Percentiles rank a stretch among this genome's conserved stretches.
These are phyloP conservation scores for Mortierella sp. DNA, from an alignment of 371 early-diverging fungal species.

Conservation along the genomic window DNA sequence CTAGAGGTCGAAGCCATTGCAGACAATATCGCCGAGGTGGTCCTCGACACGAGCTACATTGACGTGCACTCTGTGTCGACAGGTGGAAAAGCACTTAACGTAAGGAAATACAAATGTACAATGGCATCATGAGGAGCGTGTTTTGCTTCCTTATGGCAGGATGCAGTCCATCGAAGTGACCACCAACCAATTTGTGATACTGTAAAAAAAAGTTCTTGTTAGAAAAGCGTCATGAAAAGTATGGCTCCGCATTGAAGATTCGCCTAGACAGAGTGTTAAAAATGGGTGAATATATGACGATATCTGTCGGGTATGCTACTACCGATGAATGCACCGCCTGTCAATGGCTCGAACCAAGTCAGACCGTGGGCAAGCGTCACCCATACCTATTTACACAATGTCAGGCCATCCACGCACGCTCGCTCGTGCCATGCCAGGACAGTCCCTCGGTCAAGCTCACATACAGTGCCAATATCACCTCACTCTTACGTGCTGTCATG, in stretches of 20 bases:
- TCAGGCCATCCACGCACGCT: slow-evolving; percentile 96
- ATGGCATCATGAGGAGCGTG: too few relatives aligned
- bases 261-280: slow-evolving; percentile 60
- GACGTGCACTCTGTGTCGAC: slow-evolving; percentile 64
- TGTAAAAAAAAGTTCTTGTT: slow-evolving; percentile 66
- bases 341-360: slow-evolving; percentile 92
- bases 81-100: slow-evolving; percentile 60
- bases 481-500: slow-evolving; percentile 78
- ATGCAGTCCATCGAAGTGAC: not conserved
- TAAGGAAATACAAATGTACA: slow-evolving; percentile 25
- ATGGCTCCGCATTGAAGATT: slow-evolving; percentile 82
- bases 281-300: slow-evolving; percentile 60
- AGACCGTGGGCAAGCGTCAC: slow-evolving; percentile 93
- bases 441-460: slow-evolving; percentile 92
- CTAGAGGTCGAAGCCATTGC: slow-evolving; percentile 66
- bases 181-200: not conserved
- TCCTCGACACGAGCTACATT: slow-evolving; percentile 85
- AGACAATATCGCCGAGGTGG: slow-evolving; percentile 67
- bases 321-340: slow-evolving; percentile 86
- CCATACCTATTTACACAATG: slow-evolving; percentile 98
- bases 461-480: slow-evolving; percentile 84
- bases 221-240: slow-evolving; percentile 68
- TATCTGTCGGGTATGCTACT: slow-evolving; percentile 84
- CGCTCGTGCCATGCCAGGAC: slow-evolving; percentile 93
- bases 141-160: too few relatives aligned